Conservation (phyloP, 345 rosid genomes). For the Angophora floribunda region DNA sequence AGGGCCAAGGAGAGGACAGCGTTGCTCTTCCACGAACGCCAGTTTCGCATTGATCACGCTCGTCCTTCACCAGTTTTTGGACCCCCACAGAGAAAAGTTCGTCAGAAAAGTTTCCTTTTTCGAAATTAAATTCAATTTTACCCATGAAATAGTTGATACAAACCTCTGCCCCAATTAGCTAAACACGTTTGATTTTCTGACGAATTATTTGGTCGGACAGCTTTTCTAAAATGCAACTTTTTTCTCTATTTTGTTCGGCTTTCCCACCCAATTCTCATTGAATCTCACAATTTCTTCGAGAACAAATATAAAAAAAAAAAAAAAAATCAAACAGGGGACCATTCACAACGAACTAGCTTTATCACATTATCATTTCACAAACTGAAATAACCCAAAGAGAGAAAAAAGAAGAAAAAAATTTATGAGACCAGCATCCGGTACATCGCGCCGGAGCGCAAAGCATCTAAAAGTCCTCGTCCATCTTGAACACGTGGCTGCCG, state of each 20-base stretch:
- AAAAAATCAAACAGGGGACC: neutral
- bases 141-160: neutral
- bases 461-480: conserved; percentile 67
- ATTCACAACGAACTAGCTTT: neutral
- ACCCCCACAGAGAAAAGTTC: neutral
- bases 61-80: neutral
- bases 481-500: conserved; percentile 50
- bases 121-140: neutral
- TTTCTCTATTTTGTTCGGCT: neutral
- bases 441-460: no score
- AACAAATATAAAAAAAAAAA: neutral
- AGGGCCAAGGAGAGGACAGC: neutral
- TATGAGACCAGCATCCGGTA: neutral
- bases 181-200: neutral
- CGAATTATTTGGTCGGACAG: neutral
- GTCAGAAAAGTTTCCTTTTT: neutral
- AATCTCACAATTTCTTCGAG: neutral
- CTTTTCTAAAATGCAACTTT: neutral
- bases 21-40: neutral
- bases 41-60: neutral
- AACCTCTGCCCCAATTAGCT: neutral
- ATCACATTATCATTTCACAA: neutral
- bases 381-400: neutral
- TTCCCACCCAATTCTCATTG: neutral
- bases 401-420: neutral